Percentiles rank a stretch among this genome's conserved stretches.
Evolutionary conservation across 257 asterid species (phyloP).

Genomic region (Orobanche coerulescens): DNA sequence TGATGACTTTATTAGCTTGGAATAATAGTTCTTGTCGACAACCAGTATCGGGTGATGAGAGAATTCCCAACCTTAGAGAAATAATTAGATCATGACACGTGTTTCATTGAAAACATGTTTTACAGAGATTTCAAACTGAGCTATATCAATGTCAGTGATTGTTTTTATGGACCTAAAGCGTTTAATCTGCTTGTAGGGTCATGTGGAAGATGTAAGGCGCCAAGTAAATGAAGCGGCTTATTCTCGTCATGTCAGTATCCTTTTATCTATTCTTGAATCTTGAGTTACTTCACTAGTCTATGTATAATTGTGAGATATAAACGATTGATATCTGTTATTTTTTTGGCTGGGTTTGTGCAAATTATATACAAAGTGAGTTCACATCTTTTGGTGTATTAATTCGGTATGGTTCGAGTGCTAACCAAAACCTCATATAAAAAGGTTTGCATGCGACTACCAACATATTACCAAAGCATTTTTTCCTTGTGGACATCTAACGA

Average conservation of each 20-base stretch:
- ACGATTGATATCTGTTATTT: background rate
- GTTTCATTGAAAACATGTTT: background rate
- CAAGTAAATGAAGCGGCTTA: conserved; percentile 93
- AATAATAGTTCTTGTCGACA: background rate
- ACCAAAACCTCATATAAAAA: background rate
- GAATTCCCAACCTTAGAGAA: background rate
- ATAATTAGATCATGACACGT: conserved; percentile 2
- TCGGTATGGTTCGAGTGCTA: conserved; percentile 2
- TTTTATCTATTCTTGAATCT: background rate
- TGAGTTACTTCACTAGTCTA: background rate
- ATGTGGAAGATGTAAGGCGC: conserved; percentile 83
- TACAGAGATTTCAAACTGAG: conserved; percentile 6
- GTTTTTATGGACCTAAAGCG: conserved; percentile 17
- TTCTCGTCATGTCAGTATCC: conserved; percentile 74
- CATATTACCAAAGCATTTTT: conserved; percentile 1
- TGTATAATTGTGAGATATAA: background rate
- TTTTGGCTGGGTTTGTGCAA: background rate
- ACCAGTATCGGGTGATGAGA: background rate
- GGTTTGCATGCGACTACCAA: background rate
- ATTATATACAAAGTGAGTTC: background rate
- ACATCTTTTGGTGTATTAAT: background rate
- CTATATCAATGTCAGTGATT: background rate
- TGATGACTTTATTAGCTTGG: background rate
- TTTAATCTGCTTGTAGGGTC: conserved; percentile 56
- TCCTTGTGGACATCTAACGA: background rate